These are phyloP conservation scores for Boletus semigastroideus DNA, from an alignment of 1,284 basidiomycete species.

Conservation along the genomic window DNA sequence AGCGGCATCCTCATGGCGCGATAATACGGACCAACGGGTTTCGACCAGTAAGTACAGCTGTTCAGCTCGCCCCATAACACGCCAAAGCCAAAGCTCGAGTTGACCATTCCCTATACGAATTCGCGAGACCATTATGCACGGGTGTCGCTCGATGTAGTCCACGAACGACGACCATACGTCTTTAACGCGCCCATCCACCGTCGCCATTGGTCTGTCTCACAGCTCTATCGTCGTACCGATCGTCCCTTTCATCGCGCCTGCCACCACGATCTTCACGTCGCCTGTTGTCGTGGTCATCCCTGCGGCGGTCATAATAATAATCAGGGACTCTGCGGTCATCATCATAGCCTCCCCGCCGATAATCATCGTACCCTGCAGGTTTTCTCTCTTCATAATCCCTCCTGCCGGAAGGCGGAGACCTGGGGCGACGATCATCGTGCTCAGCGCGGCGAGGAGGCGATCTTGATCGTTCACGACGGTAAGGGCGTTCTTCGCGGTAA, in stretches of 20 bases:
- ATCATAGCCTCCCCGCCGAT: constrained; percentile 68
- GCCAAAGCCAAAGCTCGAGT: constrained; percentile 40
- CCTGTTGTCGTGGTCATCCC: constrained; percentile 61
- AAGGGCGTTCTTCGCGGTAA: constrained; percentile 51
- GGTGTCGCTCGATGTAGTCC: constrained; percentile 42
- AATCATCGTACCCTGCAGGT: constrained; percentile 84
- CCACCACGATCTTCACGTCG: constrained; percentile 61
- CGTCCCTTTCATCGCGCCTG: constrained; percentile 77
- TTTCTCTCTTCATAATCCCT: constrained; percentile 77
- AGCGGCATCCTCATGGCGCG: constrained; percentile 34
- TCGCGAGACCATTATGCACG: constrained; percentile 45
- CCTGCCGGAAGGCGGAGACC: constrained; percentile 69
- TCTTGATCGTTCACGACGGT: constrained; percentile 72
- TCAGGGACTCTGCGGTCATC: constrained; percentile 76
- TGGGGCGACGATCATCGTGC: constrained; percentile 70
- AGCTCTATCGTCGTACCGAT: constrained; percentile 69
- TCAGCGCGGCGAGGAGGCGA: constrained; percentile 66
- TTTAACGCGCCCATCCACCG: constrained; percentile 66
- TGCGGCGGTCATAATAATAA: constrained; percentile 76
- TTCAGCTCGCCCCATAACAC: constrained; percentile 39
- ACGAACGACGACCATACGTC: constrained; percentile 40
- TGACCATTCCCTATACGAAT: constrained; percentile 40
- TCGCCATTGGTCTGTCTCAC: constrained; percentile 72
- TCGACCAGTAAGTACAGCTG: constrained; percentile 42
- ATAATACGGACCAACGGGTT: constrained; percentile 37